Percentiles rank a stretch among this genome's conserved stretches.
Evolutionary conservation across 2,329 filamentous ascomycete genomes (phyloP).

Genomic region (Tolypocladium sp.): DNA sequence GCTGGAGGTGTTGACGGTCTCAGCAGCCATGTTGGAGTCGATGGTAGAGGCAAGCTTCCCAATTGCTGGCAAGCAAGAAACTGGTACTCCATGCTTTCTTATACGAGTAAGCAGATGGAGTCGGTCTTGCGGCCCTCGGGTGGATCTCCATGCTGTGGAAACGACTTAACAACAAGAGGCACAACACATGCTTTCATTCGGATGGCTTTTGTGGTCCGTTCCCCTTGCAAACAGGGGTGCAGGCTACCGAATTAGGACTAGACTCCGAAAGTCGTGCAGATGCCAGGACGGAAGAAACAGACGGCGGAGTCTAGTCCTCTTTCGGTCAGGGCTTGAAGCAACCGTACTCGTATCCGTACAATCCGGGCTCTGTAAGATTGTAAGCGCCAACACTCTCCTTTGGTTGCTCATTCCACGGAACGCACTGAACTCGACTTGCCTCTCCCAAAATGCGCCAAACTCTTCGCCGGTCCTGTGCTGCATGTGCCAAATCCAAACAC

Average conservation of each 20-base stretch:
- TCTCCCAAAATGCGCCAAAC: conserved; percentile 37
- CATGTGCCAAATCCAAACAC: conserved; percentile 46
- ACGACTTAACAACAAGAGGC: background rate
- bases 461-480: conserved; percentile 47
- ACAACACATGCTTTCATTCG: background rate
- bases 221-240: background rate
- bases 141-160: background rate
- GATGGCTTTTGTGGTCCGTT: background rate
- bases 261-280: conserved; percentile 17
- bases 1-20: background rate
- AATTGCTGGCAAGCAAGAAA: background rate
- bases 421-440: background rate
- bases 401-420: background rate
- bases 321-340: conserved; percentile 5
- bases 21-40: background rate
- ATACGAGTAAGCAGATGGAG: background rate
- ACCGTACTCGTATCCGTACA: background rate
- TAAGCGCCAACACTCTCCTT: background rate
- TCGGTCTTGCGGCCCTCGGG: background rate
- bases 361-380: background rate
- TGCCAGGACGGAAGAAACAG: background rate
- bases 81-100: background rate
- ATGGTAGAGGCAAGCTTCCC: background rate
- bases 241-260: conserved; percentile 15
- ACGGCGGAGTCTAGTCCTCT: conserved; percentile 20